Evolutionary conservation across 1,284 basidiomycete genomes (phyloP), one percentile per base, ranked within the genome.

Genomic region (Violaceomyces palustris): DNA sequence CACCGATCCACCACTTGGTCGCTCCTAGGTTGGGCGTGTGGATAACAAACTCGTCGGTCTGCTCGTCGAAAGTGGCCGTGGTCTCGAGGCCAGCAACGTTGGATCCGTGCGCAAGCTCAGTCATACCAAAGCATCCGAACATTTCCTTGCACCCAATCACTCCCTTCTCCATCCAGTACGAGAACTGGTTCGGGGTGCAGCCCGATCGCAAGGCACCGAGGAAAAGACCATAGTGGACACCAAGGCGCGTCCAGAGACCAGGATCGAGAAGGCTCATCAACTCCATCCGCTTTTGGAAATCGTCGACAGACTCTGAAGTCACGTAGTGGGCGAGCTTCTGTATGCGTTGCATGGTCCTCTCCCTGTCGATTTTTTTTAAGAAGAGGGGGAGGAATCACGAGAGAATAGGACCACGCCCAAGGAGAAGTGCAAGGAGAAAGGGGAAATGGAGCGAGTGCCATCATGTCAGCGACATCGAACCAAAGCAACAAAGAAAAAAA

Each of bases 31-130:
- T 57, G 21, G 70, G 70, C 14, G 80, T 81, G 67, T 81, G 79
- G 42, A 81, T 78, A 39, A 81, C 67, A 40, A 80, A 80, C 64
- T 80, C 78, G 71, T 81, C 80, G 3, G 77, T 72, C 38, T 68
- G 58, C 18, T 67, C 67, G 66, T 81, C 80, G 45, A 80, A 79
- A 2, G 79, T 80, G 0, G 79, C 79, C 4, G 79, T 80, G 27
- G 80, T 81, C 66, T 81, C 78, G 38, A 81, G 74, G 11, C 79
- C 80, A 8, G 79, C 79, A 21, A 81, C 79, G 62, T 81, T 81
- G 35, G 75, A 77, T 30, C 79, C 78, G 65, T 79, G 77, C 7
- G 74, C 74, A 10, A 76, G 61, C 64, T 76, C 75, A 21, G 75
- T 80, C 79, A 81, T 81, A 41, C 77, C 78, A 49, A 81, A 80